A percentile compares a stretch with the other conserved stretches of the same genome.
phyloP scores from a whole-genome alignment of 2,329 filamentous ascomycete species.

The Alternaria solani region DNA sequence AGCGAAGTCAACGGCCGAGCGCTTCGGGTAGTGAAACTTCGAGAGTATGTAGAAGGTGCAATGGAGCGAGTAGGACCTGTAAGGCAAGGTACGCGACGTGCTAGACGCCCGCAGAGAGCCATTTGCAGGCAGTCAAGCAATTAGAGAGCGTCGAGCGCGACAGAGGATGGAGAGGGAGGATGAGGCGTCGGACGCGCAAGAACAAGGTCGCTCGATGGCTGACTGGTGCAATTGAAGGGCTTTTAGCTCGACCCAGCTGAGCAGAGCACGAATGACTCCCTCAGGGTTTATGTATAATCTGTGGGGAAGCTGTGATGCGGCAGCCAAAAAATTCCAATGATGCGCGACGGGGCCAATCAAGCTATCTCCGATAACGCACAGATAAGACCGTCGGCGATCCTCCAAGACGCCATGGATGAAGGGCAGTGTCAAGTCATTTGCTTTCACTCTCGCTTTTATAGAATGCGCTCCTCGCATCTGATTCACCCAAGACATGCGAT shows the following conservation, averaged over 20 bases:
- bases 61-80: slow-evolving; percentile 44
- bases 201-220: slow-evolving; percentile 28
- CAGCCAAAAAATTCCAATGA: slow-evolving; percentile 44
- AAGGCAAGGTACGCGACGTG: slow-evolving; percentile 50
- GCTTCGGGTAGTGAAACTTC: slow-evolving; percentile 45
- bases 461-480: not conserved
- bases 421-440: slow-evolving; percentile 1
- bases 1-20: slow-evolving; percentile 44
- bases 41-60: slow-evolving; percentile 38
- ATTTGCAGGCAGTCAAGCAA: slow-evolving; percentile 47
- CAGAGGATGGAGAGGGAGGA: slow-evolving; percentile 21
- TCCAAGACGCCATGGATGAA: slow-evolving; percentile 3
- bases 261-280: slow-evolving; percentile 39
- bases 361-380: slow-evolving; percentile 42
- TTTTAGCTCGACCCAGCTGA: slow-evolving; percentile 41
- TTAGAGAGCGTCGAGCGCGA: slow-evolving; percentile 45
- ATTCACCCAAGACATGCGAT: not conserved
- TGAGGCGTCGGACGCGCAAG: slow-evolving; percentile 29
- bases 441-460: not conserved
- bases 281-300: slow-evolving; percentile 38
- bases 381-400: slow-evolving; percentile 37
- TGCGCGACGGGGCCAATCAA: slow-evolving; percentile 35
- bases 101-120: slow-evolving; percentile 54
- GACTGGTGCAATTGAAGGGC: slow-evolving; percentile 40
- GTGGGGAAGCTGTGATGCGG: slow-evolving; percentile 45